Base-by-base conservation (phyloP, 768 basidiomycete genomes). In the Dacryopinax primogenitus region DNA sequence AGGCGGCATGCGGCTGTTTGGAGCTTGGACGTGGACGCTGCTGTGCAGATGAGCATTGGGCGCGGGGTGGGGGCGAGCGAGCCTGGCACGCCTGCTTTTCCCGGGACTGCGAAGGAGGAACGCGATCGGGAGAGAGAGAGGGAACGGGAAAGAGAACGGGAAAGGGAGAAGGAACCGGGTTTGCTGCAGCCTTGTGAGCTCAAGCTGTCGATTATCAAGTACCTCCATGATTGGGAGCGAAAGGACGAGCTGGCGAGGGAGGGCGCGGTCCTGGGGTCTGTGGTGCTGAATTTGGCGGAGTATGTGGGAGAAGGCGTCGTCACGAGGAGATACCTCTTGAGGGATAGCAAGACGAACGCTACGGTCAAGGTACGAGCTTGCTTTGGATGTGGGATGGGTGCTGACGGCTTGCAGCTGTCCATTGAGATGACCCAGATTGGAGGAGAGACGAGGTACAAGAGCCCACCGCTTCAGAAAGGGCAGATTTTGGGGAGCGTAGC, bases 261-360 rank as follows among this genome's bases (percentile, higher is more conserved):
- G 51, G 51, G 51, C 3, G 6, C 18, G 13, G 51, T 58, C 30
- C 51, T 89, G 1, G 89, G 88, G 1, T 78, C 78, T 4, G 78
- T 90, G 6, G 79, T 82, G 68, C 78, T 91, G 65, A 86, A 91
- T 71, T 78, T 91, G 1, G 84, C 89, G 0, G 85, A 90, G 70
- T 91, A 89, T 69, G 85, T 84, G 15, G 78, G 80, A 58, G 82
- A 76, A 1, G 82, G 84, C 35, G 69, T 73, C 11, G 79, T 88
- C 28, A 83, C 83, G 11, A 78, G 89, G 18, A 78, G 83, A 4
- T 87, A 88, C 73, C 78, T 89, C 6, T 75, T 90, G 3, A 78
- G 82, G 61, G 82, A 87, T 69, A 88, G 86, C 69, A 88, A 87
- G 74, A 88, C 84, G 37, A 91, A 91, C 68, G 87, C 89, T 0